Evolutionary conservation across 106 monocot species (phyloP).

Genomic region (Platanthera guangdongensis): DNA sequence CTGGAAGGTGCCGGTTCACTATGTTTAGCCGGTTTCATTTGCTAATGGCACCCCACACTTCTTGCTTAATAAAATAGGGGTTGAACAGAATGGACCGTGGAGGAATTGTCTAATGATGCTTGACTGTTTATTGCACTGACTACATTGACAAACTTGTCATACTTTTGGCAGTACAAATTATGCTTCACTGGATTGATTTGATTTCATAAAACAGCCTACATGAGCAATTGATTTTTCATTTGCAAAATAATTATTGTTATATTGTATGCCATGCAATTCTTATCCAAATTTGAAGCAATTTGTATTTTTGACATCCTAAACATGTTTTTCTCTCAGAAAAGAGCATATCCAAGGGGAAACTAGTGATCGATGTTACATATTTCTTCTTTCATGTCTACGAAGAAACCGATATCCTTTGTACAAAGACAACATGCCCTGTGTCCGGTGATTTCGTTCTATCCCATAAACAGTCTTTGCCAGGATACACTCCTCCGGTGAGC

Average conservation of each 20-base stretch:
- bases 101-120: not conserved
- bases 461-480: constrained; percentile 37
- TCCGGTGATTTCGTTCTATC: constrained; percentile 42
- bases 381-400: constrained; percentile 37
- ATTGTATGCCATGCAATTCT: not conserved
- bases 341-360: constrained; percentile 29
- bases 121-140: not conserved
- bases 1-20: too few species aligned
- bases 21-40: too few species aligned
- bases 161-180: not conserved
- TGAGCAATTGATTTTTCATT: not conserved
- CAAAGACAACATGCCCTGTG: constrained; percentile 48
- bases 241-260: not conserved
- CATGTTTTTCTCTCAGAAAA: constrained; percentile 17
- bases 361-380: constrained; percentile 50
- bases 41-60: too few species aligned
- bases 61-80: too few species aligned
- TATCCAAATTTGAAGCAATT: not conserved
- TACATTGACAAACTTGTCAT: not conserved
- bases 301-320: not conserved
- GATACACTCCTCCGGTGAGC: constrained; percentile 49
- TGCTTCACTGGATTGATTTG: not conserved
- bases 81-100: not conserved
- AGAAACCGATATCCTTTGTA: constrained; percentile 44
- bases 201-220: not conserved